phyloP scores from a whole-genome alignment of 176 grass and related monocot species.

The Aegilops longissima region DNA sequence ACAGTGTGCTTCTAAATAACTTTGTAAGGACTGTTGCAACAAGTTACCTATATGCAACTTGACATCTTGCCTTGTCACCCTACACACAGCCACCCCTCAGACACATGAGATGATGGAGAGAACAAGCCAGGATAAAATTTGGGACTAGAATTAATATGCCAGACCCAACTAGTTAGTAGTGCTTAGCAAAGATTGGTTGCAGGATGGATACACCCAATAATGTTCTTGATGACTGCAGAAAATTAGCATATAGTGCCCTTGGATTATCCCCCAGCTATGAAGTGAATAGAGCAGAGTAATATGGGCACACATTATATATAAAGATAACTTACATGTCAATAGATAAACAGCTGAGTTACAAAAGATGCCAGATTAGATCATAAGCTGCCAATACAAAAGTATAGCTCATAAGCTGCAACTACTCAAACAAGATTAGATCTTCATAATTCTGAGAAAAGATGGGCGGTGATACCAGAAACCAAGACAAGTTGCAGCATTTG shows the following conservation, averaged over 20 bases:
- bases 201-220: neutral
- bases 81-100: neutral
- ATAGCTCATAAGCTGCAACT: slow-evolving; percentile 8
- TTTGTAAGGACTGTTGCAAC: neutral
- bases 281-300: neutral
- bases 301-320: neutral
- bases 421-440: slow-evolving; percentile 14
- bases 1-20: neutral
- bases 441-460: slow-evolving; percentile 28
- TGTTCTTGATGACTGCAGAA: neutral
- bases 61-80: neutral
- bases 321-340: slow-evolving; percentile 63
- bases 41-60: neutral
- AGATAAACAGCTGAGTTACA: slow-evolving; percentile 61
- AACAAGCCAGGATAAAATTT: neutral
- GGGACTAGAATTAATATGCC: neutral
- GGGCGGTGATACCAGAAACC: slow-evolving; percentile 77
- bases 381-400: neutral
- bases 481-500: slow-evolving; percentile 63
- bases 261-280: neutral
- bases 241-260: neutral
- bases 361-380: neutral
- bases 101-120: neutral
- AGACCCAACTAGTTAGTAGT: neutral
- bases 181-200: neutral